Base-by-base conservation (phyloP, 2,329 filamentous ascomycete species). In the Lecanicillium sp. region DNA sequence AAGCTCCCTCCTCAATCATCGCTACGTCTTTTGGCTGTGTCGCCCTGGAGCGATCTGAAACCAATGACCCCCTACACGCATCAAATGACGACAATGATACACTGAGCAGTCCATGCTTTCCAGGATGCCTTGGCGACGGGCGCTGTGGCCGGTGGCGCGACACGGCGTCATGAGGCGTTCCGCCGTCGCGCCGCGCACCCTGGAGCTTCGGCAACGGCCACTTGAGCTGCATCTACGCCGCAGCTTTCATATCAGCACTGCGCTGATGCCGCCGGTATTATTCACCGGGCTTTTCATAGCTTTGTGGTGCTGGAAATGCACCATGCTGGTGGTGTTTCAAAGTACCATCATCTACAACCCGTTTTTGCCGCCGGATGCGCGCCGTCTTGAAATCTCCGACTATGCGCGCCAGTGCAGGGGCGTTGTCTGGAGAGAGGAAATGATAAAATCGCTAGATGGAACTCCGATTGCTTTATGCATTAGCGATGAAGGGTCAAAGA, bases 321-420 rank as follows among this genome's bases (percentile, higher is more conserved):
- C 81, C 45, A 86, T 88, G 81, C 79, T 90, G 67, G 72, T 91
- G 23, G 56, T 86, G 4, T 86, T 90, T 60, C 87, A 90, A 65
- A 87, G 90, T 59, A 84, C 84, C 60, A 87, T 90, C 60, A 85
- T 90, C 51, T 90, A 90, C 65, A 88, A 89, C 70, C 84, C 86
- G 0, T 84, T 83, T 38, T 66, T 90, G 43, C 85, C 86, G 15
- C 86, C 86, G 2, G 84, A 84, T 58, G 74, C 86, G 0, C 75
- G 85, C 14, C 72, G 75, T 20, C 83, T 90, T 67, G 80, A 67
- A 49, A 83, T 90, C 30, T 67, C 69, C 3, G 79, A 86, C 56
- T 89, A 87, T 59, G 68, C 69, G 21, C 61, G 63, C 4, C 70
- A 76, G 30, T 87, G 83, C 54, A 68, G 67, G 21, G 80, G 79